Evolutionary conservation across 192 early-diverging fungal species (phyloP), one percentile per base, ranked within the genome.

Genomic region (Gorgonomyces haynaldii): DNA sequence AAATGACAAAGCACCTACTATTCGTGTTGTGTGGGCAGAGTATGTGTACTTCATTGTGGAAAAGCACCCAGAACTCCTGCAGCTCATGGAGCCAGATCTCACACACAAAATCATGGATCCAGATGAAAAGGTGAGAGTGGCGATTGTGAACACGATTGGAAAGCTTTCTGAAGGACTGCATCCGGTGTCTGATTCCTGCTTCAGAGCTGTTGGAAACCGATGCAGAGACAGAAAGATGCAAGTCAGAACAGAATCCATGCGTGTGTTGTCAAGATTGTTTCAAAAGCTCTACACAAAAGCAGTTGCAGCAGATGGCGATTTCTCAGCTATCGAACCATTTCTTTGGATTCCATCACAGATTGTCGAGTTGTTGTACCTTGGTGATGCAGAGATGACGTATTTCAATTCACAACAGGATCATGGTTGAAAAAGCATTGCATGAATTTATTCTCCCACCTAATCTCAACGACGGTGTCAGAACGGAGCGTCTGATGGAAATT

Each of bases 121-220:
- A 0, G 95, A 98, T 48, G 91, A 98, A 23, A 87, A 87, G 49
- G 89, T 98, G 13, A 81, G 95, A 9, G 54, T 73, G 28, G 74
- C 79, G 2, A 76, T 74, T 1, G 81, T 88, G 50, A 76, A 74
- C 52, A 56, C 78, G 6, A 59, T 96, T 13, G 76, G 75, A 4
- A 60, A 69, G 12, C 64, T 70, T 3, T 57, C 66, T 1, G 72
- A 77, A 38, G 58, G 76, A 10, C 54, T 66, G 0, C 58, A 76
- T 20, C 73, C 80, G 34, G 20, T 72, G 24, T 42, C 69, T 8
- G 39, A 40, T 8, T 17, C 60, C 66, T 37, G 72, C 29, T 7
- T 52, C 26, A 46, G 66, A 22, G 67, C 70, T 37, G 57, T 89
- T 3, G 83, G 77, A 16, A 69, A 81, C 39, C 76, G 94, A n/a